phyloP scores from a whole-genome alignment of 768 basidiomycete species.

The Hemileccinum rubropunctum region DNA sequence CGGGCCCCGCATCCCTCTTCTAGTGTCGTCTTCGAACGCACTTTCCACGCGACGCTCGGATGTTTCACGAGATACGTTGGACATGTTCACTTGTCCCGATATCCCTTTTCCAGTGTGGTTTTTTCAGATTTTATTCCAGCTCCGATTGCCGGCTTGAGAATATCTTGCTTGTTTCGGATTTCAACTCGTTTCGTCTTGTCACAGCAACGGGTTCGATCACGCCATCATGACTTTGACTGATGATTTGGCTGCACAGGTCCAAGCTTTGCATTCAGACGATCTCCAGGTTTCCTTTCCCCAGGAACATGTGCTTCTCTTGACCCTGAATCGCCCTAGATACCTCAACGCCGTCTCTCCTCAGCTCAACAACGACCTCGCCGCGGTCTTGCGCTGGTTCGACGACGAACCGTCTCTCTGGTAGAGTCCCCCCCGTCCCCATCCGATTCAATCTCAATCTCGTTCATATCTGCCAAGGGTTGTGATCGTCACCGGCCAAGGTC shows the following conservation, averaged over 20 bases:
- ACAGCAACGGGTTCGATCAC: no score
- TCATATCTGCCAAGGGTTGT: constrained; percentile 50
- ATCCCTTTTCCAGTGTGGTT: no score
- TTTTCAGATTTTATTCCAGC: no score
- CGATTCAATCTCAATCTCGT: background rate
- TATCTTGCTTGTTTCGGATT: no score
- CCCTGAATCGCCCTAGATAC: constrained; percentile 63
- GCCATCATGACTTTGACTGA: no score
- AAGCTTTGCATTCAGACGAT: constrained; percentile 34
- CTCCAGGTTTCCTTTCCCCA: constrained; percentile 42
- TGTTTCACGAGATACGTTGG: constrained; percentile 16
- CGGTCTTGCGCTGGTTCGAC: constrained; percentile 70
- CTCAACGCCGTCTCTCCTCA: constrained; percentile 73
- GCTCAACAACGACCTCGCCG: constrained; percentile 52
- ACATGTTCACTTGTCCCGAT: background rate
- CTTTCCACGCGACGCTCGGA: constrained; percentile 22
- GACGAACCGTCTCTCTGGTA: constrained; percentile 70
- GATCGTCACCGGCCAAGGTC: constrained; percentile 71
- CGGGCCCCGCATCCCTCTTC: background rate
- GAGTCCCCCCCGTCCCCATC: constrained; percentile 15
- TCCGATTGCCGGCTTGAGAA: background rate
- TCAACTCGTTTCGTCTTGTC: no score
- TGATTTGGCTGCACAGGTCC: no score
- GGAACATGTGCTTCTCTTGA: constrained; percentile 52
- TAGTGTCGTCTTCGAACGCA: background rate